These are phyloP conservation scores for Umbelopsis sp. DNA, from an alignment of 192 early-diverging fungal species.

Conservation along the genomic window DNA sequence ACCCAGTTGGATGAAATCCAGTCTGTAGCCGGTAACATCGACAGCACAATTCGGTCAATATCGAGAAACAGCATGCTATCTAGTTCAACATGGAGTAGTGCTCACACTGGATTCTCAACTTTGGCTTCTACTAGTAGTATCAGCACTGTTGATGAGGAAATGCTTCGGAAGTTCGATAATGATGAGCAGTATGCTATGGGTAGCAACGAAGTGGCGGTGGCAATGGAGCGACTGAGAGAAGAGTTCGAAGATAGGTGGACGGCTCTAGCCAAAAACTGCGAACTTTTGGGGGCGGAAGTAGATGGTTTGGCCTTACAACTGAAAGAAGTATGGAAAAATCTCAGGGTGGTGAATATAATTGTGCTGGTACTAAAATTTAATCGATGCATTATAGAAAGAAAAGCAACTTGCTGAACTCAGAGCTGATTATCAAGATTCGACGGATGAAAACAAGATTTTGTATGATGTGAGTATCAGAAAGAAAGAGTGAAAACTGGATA, in stretches of 20 bases:
- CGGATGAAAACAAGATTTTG: conserved; percentile 21
- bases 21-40: neutral
- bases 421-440: conserved; percentile 14
- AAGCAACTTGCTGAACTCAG: neutral
- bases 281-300: neutral
- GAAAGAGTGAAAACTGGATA: no score
- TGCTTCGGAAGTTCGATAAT: conserved; percentile 4
- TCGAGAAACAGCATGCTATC: conserved; percentile 11
- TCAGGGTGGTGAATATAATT: neutral
- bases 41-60: conserved; percentile 1
- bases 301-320: conserved; percentile 4
- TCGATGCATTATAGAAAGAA: conserved; percentile 9
- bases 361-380: neutral
- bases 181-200: neutral
- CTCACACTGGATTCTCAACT: neutral
- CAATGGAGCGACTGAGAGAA: conserved; percentile 17
- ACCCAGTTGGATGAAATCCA: conserved; percentile 9
- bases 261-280: conserved; percentile 20
- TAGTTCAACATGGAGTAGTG: conserved; percentile 6
- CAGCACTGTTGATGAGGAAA: neutral
- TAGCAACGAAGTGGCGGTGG: neutral
- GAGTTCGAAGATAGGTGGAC: conserved; percentile 21
- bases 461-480: neutral
- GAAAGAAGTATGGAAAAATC: conserved; percentile 9
- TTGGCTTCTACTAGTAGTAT: conserved; percentile 2